Percentiles rank a stretch among this genome's conserved stretches.
These are phyloP conservation scores for Elaeis oleifera DNA, from an alignment of 202 grass and related monocot genomes.

Conservation along the genomic window DNA sequence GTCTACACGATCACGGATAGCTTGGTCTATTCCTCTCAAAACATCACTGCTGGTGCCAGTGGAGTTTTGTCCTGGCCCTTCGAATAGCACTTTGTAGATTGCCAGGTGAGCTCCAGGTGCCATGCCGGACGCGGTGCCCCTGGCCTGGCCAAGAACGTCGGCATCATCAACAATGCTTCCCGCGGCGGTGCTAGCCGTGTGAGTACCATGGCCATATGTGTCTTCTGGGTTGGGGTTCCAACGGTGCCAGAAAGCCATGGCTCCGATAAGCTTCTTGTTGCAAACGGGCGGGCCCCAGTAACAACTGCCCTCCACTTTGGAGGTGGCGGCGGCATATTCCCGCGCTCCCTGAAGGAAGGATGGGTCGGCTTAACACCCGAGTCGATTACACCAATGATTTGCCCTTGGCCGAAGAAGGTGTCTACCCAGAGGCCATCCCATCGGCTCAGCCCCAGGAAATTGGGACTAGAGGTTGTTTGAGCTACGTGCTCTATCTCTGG, in stretches of 20 bases:
- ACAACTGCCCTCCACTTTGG: neutral
- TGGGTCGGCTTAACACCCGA: neutral
- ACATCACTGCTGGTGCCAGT: no score
- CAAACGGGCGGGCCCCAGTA: no score
- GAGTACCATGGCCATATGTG: no score
- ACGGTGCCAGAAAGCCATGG: no score
- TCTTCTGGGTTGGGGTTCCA: no score
- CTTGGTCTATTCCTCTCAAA: no score
- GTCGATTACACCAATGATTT: slow-evolving; percentile 4
- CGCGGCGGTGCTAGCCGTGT: no score
- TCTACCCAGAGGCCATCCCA: neutral
- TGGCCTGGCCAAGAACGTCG: neutral
- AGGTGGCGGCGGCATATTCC: neutral
- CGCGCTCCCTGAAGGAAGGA: slow-evolving; percentile 1
- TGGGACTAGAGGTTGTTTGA: neutral
- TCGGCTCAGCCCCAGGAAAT: neutral
- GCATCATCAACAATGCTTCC: slow-evolving; percentile 1
- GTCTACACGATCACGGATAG: no score
- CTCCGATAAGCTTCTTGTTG: neutral
- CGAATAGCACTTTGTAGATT: neutral
- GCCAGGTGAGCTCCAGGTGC: neutral
- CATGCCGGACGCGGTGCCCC: neutral
- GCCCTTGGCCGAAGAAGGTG: neutral
- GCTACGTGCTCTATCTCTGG: neutral
- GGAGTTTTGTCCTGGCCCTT: no score